Percentiles rank a stretch among this genome's conserved stretches.
phyloP scores from a whole-genome alignment of 202 grass and related monocot genomes.

The Carex arenaria region DNA sequence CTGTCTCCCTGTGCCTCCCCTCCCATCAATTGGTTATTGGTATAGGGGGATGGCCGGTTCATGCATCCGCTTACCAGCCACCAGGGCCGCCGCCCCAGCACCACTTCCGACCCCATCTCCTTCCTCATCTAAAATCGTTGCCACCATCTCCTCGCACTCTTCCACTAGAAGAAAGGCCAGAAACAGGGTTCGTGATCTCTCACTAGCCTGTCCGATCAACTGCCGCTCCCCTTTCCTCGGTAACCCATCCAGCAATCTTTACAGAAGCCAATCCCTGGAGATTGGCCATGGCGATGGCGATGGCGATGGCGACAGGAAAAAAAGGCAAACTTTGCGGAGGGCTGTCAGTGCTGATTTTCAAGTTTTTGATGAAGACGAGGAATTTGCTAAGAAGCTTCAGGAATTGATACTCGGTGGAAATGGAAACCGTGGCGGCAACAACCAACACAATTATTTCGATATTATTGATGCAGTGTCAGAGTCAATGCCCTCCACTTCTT shows the following conservation, averaged over 20 bases:
- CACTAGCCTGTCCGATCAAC: background rate
- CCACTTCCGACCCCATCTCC: slow-evolving; percentile 27
- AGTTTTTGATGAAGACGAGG: slow-evolving; percentile 47
- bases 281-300: slow-evolving; percentile 14
- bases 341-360: slow-evolving; percentile 48
- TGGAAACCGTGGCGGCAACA: slow-evolving; percentile 28
- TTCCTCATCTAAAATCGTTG: slow-evolving; percentile 24
- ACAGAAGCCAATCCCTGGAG: slow-evolving; percentile 43
- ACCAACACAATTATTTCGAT: background rate
- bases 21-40: background rate
- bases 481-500: background rate
- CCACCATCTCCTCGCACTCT: background rate
- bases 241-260: slow-evolving; percentile 17
- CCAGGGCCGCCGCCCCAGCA: slow-evolving; percentile 29
- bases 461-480: background rate
- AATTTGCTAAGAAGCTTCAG: slow-evolving; percentile 63
- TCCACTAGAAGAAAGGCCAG: background rate
- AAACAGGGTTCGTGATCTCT: background rate
- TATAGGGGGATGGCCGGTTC: slow-evolving; percentile 9
- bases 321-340: slow-evolving; percentile 21
- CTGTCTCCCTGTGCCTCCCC: background rate
- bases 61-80: slow-evolving; percentile 22
- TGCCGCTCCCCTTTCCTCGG: slow-evolving; percentile 24
- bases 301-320: slow-evolving; percentile 17
- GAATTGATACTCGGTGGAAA: slow-evolving; percentile 45